phyloP scores from a whole-genome alignment of 345 rosid species.

The Jatropha curcas region DNA sequence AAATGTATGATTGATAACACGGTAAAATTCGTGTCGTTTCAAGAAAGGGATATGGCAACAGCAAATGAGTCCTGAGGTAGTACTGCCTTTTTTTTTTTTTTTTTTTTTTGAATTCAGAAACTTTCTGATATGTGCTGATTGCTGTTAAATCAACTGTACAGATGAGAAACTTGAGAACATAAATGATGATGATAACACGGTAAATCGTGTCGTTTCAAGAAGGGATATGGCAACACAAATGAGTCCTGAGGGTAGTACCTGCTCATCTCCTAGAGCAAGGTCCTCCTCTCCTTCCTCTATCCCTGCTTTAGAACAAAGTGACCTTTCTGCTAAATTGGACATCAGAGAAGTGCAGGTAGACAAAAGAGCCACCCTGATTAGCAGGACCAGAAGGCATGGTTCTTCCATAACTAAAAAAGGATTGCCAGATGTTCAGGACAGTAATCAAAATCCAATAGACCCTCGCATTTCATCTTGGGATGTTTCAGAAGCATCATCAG shows the following conservation, averaged over 20 bases:
- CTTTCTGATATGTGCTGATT: conserved; percentile 3
- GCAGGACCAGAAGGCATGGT: conserved; percentile 54
- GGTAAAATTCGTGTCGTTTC: too few relatives aligned
- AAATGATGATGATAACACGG: conserved; percentile 37
- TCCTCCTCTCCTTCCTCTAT: conserved; percentile 47
- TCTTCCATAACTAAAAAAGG: conserved; percentile 44
- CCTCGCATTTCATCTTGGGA: conserved; percentile 55
- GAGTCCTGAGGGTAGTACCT: conserved; percentile 59
- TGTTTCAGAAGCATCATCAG: conserved; percentile 56
- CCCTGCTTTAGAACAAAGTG: conserved; percentile 33
- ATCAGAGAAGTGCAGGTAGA: conserved; percentile 82
- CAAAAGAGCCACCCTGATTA: conserved; percentile 57
- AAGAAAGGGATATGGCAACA: too few relatives aligned
- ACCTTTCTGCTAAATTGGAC: conserved; percentile 47
- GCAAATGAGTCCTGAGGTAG: too few relatives aligned
- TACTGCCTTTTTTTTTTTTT: too few relatives aligned
- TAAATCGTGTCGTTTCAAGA: conserved; percentile 50
- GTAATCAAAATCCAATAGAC: conserved; percentile 23
- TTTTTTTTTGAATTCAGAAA: too few relatives aligned
- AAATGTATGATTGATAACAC: too few relatives aligned
- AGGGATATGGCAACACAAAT: conserved; percentile 96
- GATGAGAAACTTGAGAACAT: conserved; percentile 55
- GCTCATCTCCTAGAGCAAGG: conserved; percentile 44
- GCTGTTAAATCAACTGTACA: conserved; percentile 27
- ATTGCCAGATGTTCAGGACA: conserved; percentile 44